Base-by-base conservation (phyloP, 352 stramenopile species). In the Blastocystis sp. region DNA sequence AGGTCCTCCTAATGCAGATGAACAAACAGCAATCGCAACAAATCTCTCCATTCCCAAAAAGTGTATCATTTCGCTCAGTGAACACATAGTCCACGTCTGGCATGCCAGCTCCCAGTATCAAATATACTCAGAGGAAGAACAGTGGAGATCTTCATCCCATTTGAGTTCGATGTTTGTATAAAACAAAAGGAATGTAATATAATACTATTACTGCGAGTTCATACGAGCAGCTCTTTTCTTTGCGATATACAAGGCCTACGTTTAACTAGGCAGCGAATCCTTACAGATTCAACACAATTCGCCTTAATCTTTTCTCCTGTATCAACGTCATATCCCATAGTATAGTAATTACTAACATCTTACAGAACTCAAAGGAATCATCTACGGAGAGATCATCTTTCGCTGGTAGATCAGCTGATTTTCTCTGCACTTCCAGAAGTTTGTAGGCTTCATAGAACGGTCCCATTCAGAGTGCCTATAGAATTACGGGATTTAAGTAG, bases 401-500 rank as follows among this genome's bases (percentile, higher is more conserved):
- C 73, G 30, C 73, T 85, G 47, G 37, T 85, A 85, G 20, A 85
- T 34, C 73, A 85, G 53, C 41, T 65, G 50, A 30, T 85, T 85
- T 37, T 85, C 73, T 43, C 63, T 85, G 73, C 73, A 85, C 73
- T 85, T 85, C 73, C 73, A 85, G 30, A 85, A 85, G 47, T 85
- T 85, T 6, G 73, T 85, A 64, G 73, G 73, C 73, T 85, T 85
- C 73, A 26, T 85, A 5, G 73, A 85, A 13, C 73, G 73, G 73
- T 85, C 73, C 73, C 73, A 85, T 85, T 85, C 73, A 13, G 73
- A 66, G 53, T 66, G 73, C 18, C 73, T 85, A 47, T 18, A 0
- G 39, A 7, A 39, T 68, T 24, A 66, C 2, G 7, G 8, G 5
- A 30, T n/a, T 53, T 18, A 1, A 16, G 34, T 13, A 47, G 1